These are phyloP conservation scores for Heliamphora pulchella DNA, from an alignment of 179 eudicot species.

Conservation along the genomic window DNA sequence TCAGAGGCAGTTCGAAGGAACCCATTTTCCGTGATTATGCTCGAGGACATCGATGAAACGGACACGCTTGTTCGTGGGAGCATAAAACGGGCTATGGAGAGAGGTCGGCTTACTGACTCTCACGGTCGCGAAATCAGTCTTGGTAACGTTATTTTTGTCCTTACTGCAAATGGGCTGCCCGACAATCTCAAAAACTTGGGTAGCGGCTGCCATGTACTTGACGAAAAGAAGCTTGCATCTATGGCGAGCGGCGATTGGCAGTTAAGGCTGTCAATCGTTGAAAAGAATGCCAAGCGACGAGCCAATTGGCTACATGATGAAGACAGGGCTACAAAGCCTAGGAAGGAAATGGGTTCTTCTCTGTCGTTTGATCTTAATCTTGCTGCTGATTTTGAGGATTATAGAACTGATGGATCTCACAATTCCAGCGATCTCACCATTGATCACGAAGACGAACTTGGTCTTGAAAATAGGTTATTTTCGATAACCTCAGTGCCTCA, in stretches of 20 bases:
- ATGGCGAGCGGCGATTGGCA: slow-evolving; percentile 60
- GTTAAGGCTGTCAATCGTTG: slow-evolving; percentile 44
- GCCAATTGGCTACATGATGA: slow-evolving; percentile 51
- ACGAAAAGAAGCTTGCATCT: slow-evolving; percentile 51
- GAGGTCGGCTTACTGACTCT: slow-evolving; percentile 72
- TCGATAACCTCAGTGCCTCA: slow-evolving; percentile 42
- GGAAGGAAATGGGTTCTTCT: slow-evolving; percentile 36
- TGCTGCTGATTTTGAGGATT: slow-evolving; percentile 48
- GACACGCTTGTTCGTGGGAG: slow-evolving; percentile 56
- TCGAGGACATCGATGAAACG: slow-evolving; percentile 76
- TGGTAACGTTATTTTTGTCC: slow-evolving; percentile 63
- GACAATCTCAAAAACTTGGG: slow-evolving; percentile 22
- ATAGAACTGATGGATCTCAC: slow-evolving; percentile 57
- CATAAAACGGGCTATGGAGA: slow-evolving; percentile 76
- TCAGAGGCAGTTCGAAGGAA: slow-evolving; percentile 70
- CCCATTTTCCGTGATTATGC: slow-evolving; percentile 70
- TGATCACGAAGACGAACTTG: slow-evolving; percentile 51
- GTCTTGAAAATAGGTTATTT: slow-evolving; percentile 29
- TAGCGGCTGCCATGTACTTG: slow-evolving; percentile 22
- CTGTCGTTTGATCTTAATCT: slow-evolving; percentile 63
- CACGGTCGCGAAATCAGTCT: slow-evolving; percentile 89
- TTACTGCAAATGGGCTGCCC: slow-evolving; percentile 52
- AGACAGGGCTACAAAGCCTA: slow-evolving; percentile 38
- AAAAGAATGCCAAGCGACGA: slow-evolving; percentile 45
- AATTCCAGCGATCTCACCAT: slow-evolving; percentile 73